Evolutionary conservation across 2,329 filamentous ascomycete genomes (phyloP), one percentile per base, ranked within the genome.

Genomic region (Pseudogymnoascus sp.): DNA sequence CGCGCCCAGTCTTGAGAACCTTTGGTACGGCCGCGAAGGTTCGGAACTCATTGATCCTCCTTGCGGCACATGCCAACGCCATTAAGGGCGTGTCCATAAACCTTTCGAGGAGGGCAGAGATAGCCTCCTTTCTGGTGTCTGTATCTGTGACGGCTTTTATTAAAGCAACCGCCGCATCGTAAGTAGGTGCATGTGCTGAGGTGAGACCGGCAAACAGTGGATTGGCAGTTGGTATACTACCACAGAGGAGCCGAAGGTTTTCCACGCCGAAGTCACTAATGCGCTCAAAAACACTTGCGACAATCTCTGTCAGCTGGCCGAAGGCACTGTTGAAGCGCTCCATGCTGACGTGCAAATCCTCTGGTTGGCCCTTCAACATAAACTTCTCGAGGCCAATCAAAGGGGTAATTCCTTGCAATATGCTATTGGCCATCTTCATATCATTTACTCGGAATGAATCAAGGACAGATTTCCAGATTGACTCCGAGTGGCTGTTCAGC

Each of bases 81-180:
- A 71, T 73, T 36, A 83, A 66, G 54, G 78, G 76, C 2, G 74
- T 72, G 10, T 71, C 70, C 47, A 82, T 78, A 29, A 78, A 74
- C n/a, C 74, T 68, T 44, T 76, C 71, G 2, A 83, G 70, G 64
- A 83, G 71, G 64, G 72, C 75, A 8, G 71, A 71, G n/a, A 84
- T 71, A 5, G 81, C 80, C 11, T 81, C 80, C 37, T 75, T 74
- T 58, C 82, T 79, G 17, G 75, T 77, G 35, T 77, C 71, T 72
- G 95, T 85, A 7, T 83, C 83, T 36, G 90, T 94, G 68, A 93
- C 84, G 36, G 85, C 85, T 73, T 96, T 96, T 66, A 97, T 82
- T 29, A 97, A 77, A 66, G 92, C 88, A 5, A 92, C 83, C 1
- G 89, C 87, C 13, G 90, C 88, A 71, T 92, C 87, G 64, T 90